phyloP scores from a whole-genome alignment of 2,329 filamentous ascomycete species.

The Diaporthe ampelina region DNA sequence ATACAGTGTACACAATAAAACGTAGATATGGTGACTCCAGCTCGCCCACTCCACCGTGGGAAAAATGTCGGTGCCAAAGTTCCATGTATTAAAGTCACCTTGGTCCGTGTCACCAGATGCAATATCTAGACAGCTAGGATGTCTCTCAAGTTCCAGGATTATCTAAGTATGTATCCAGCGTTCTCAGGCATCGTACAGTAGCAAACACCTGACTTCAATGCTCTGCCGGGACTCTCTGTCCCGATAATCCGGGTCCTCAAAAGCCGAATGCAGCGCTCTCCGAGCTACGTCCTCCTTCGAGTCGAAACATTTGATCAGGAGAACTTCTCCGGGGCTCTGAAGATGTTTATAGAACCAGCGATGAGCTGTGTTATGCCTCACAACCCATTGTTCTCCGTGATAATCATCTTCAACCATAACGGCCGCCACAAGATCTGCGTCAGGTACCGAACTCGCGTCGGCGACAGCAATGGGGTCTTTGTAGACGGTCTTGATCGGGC shows the following conservation, averaged over 20 bases:
- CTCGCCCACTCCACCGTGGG: no score
- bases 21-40: no score
- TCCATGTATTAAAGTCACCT: no score
- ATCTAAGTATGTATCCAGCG: no score
- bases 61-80: no score
- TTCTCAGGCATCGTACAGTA: constrained; percentile 18
- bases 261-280: constrained; percentile 46
- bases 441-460: constrained; percentile 53
- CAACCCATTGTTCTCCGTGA: constrained; percentile 27
- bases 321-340: constrained; percentile 66
- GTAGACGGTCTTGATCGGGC: constrained; percentile 61
- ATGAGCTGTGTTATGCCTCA: constrained; percentile 17
- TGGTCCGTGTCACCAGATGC: no score
- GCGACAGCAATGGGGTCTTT: constrained; percentile 59
- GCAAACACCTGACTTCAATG: constrained; percentile 41
- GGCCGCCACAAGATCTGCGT: constrained; percentile 56
- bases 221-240: constrained; percentile 53
- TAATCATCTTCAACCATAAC: constrained; percentile 52
- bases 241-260: constrained; percentile 45
- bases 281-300: constrained; percentile 53
- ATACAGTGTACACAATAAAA: no score
- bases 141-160: no score
- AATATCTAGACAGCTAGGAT: no score
- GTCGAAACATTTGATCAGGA: constrained; percentile 75
- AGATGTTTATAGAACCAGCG: constrained; percentile 66